Percentiles rank a stretch among this genome's conserved stretches.
Evolutionary conservation across 169 alveolate genomes (phyloP).

Genomic region (Miamiensis avidus): DNA sequence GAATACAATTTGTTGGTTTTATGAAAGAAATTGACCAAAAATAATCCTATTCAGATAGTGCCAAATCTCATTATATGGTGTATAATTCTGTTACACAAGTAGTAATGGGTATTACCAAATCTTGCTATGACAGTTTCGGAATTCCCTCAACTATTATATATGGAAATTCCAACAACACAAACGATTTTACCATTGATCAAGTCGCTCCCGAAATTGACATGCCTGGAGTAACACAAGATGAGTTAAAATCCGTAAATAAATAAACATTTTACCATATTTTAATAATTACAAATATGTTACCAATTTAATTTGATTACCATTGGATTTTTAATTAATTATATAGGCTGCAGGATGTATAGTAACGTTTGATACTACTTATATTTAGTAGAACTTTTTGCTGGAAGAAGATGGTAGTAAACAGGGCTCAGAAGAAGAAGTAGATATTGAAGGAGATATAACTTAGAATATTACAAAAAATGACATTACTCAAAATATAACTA

Average conservation of each 20-base stretch:
- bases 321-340: too few species aligned
- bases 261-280: too few species aligned
- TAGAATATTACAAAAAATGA: not conserved
- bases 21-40: constrained; percentile 30
- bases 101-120: constrained; percentile 33
- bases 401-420: constrained; percentile 8
- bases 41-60: constrained; percentile 7
- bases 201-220: constrained; percentile 40
- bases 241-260: constrained; percentile 7
- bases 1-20: constrained; percentile 43
- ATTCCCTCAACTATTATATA: constrained; percentile 45
- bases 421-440: not conserved
- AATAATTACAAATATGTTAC: not conserved
- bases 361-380: constrained; percentile 11
- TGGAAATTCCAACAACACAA: constrained; percentile 42
- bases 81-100: constrained; percentile 18
- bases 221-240: constrained; percentile 23
- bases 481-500: not conserved
- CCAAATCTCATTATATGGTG: constrained; percentile 29
- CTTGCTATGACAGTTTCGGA: constrained; percentile 42
- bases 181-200: constrained; percentile 44
- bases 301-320: too few species aligned
- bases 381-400: constrained; percentile 17
- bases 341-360: not conserved
- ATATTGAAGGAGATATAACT: not conserved